Percentiles rank a stretch among this genome's conserved stretches.
Evolutionary conservation across 805 yeast species (phyloP).

Genomic region (Ogataea glucozyma): DNA sequence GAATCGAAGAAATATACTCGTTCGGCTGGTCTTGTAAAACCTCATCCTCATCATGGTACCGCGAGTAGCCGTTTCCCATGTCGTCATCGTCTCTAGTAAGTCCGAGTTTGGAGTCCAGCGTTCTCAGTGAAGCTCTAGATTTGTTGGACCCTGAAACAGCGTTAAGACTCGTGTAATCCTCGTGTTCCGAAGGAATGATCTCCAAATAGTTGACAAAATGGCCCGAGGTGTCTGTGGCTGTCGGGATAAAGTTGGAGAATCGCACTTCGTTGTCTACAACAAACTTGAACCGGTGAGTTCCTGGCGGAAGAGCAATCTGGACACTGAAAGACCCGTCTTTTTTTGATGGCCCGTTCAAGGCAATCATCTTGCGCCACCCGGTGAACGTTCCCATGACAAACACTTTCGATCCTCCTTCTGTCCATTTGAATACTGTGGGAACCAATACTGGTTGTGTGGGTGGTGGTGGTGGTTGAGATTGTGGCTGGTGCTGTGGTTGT

Average conservation of each 20-base stretch:
- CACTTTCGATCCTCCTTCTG: slow-evolving; percentile 93
- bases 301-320: slow-evolving; percentile 77
- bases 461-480: slow-evolving; percentile 3
- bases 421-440: slow-evolving; percentile 82
- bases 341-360: slow-evolving; percentile 56
- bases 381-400: slow-evolving; percentile 97
- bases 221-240: slow-evolving; percentile 97
- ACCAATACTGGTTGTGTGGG: slow-evolving; percentile 31
- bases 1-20: slow-evolving; percentile 66
- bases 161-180: slow-evolving; percentile 24
- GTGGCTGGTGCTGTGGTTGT: slow-evolving; percentile 1
- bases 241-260: slow-evolving; percentile 85
- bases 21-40: slow-evolving; percentile 30
- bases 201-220: slow-evolving; percentile 91
- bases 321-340: slow-evolving; percentile 59
- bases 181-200: slow-evolving; percentile 43
- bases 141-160: slow-evolving; percentile 19
- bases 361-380: slow-evolving; percentile 98
- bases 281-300: slow-evolving; percentile 90
- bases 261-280: slow-evolving; percentile 92
- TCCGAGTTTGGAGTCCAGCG: slow-evolving; percentile 63
- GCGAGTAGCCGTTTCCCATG: slow-evolving; percentile 77
- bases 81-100: slow-evolving; percentile 71
- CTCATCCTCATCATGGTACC: slow-evolving; percentile 67
- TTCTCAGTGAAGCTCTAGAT: slow-evolving; percentile 34